A percentile compares a stretch with the other conserved stretches of the same genome.
Conservation (phyloP, 345 rosid genomes). For the Euphorbia peplus region DNA sequence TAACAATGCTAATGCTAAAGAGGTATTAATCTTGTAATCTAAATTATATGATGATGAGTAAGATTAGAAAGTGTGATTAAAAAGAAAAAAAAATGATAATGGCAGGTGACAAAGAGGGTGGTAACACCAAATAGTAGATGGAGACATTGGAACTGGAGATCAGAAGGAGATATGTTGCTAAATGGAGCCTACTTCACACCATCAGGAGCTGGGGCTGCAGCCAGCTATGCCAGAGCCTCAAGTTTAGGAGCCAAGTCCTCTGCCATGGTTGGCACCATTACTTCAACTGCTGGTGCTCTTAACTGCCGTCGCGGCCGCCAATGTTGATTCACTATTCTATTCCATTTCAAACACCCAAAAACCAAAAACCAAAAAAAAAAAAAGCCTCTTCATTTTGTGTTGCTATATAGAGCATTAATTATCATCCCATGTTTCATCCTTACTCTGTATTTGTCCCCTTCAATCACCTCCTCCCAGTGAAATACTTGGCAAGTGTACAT, state of each 20-base stretch:
- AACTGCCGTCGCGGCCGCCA: constrained; percentile 40
- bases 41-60: not conserved
- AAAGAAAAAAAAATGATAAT: not conserved
- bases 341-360: not conserved
- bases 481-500: constrained; percentile 42
- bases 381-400: not conserved
- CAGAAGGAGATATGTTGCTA: constrained; percentile 24
- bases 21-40: constrained; percentile 8
- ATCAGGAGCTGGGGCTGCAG: constrained; percentile 30
- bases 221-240: constrained; percentile 30
- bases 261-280: constrained; percentile 25
- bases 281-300: constrained; percentile 21
- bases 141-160: constrained; percentile 29
- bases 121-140: not conserved
- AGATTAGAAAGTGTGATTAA: too few species aligned
- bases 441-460: constrained; percentile 6
- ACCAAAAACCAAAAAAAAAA: not conserved
- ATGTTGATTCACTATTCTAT: constrained; percentile 39
- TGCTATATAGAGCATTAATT: not conserved
- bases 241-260: constrained; percentile 31
- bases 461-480: not conserved
- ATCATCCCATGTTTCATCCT: constrained; percentile 2
- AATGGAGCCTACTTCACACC: constrained; percentile 28
- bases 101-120: constrained; percentile 29
- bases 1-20: constrained; percentile 21